A percentile compares a stretch with the other conserved stretches of the same genome.
Evolutionary conservation across 305 asterid genomes (phyloP).

Genomic region (Solanum hybrid): DNA sequence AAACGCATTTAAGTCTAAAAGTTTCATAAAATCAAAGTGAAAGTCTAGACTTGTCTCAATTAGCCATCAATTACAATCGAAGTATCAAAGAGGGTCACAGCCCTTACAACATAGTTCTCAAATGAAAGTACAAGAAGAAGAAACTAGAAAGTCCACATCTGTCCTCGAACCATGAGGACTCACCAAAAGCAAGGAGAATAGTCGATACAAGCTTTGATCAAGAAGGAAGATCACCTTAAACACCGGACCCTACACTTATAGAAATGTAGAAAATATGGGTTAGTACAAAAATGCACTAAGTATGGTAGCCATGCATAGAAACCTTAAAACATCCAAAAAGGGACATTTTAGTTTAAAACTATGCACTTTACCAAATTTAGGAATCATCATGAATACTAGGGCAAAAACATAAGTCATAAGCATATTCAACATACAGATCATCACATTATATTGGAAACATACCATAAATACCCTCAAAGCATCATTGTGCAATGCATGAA

Average conservation of each 20-base stretch:
- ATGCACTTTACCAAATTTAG: background rate
- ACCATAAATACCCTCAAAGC: background rate
- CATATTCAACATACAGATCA: background rate
- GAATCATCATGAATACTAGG: background rate
- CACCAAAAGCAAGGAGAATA: background rate
- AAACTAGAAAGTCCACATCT: background rate
- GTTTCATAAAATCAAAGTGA: too few species aligned
- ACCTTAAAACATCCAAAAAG: background rate
- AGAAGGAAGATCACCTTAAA: background rate
- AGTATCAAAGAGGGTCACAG: background rate
- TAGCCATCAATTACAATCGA: background rate
- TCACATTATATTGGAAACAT: background rate
- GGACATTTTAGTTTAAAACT: background rate
- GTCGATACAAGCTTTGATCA: background rate
- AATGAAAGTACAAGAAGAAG: background rate
- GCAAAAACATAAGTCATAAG: background rate
- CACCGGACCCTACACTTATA: background rate
- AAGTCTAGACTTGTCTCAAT: background rate
- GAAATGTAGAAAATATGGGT: background rate
- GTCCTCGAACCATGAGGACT: background rate
- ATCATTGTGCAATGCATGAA: background rate
- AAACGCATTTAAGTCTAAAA: background rate
- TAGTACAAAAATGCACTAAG: background rate
- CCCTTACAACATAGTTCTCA: background rate
- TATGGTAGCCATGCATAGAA: background rate